These are phyloP conservation scores for Galerina sulciceps DNA, from an alignment of 768 basidiomycete genomes.

Conservation along the genomic window DNA sequence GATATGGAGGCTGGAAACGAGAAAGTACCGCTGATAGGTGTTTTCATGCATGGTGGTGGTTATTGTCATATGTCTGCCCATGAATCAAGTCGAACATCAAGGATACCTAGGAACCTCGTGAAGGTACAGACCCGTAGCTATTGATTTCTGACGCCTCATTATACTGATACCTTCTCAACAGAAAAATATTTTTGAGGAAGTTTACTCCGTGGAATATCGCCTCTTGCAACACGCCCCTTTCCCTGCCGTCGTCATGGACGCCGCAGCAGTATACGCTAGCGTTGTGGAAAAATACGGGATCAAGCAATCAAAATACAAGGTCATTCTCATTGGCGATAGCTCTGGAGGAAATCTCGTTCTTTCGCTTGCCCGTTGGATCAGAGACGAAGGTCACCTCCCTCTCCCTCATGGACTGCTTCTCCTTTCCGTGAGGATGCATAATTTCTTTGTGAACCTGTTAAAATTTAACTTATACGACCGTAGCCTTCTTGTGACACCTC, in stretches of 20 bases:
- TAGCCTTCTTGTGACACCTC: conserved; percentile 37
- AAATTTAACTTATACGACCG: background rate
- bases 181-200: conserved; percentile 36
- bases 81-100: conserved; percentile 49
- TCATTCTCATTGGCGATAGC: conserved; percentile 57
- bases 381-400: conserved; percentile 50
- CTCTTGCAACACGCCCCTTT: conserved; percentile 56
- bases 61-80: conserved; percentile 64
- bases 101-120: conserved; percentile 50
- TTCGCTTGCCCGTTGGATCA: conserved; percentile 55
- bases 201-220: conserved; percentile 55
- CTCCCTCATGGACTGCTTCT: conserved; percentile 50
- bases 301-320: conserved; percentile 31
- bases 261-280: conserved; percentile 54
- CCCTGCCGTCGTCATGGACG: conserved; percentile 58
- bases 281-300: conserved; percentile 37
- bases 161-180: conserved; percentile 9
- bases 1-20: conserved; percentile 29
- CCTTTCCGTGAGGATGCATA: conserved; percentile 39
- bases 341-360: conserved; percentile 59
- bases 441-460: background rate
- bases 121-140: conserved; percentile 31
- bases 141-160: background rate
- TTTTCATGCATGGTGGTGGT: conserved; percentile 60
- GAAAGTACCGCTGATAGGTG: conserved; percentile 42